Percentiles rank a stretch among this genome's conserved stretches.
phyloP scores from a whole-genome alignment of 1,139 yeast species.

The Geotrichum restrictum region DNA sequence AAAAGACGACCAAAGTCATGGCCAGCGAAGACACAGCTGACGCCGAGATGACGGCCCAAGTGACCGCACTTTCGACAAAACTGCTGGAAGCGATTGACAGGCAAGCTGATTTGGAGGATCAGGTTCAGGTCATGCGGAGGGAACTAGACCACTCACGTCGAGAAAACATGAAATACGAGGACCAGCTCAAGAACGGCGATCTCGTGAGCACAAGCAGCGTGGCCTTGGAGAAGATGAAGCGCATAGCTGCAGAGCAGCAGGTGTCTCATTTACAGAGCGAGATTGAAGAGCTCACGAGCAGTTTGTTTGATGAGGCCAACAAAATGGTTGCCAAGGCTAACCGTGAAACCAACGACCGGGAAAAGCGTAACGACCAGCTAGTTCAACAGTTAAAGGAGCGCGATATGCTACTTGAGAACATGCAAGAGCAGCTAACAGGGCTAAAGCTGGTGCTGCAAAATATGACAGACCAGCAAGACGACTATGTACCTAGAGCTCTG shows the following conservation, averaged over 20 bases:
- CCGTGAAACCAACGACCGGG: constrained; percentile 39
- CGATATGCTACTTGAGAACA: constrained; percentile 59
- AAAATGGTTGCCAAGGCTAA: constrained; percentile 67
- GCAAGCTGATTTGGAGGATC: constrained; percentile 40
- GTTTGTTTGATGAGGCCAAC: constrained; percentile 68
- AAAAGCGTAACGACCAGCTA: constrained; percentile 49
- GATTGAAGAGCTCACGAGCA: constrained; percentile 65
- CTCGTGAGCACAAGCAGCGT: constrained; percentile 27
- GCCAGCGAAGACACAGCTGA: neutral
- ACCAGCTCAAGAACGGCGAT: constrained; percentile 28
- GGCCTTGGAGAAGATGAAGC: constrained; percentile 26
- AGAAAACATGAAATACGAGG: constrained; percentile 30
- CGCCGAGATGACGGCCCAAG: constrained; percentile 32
- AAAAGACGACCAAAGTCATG: constrained; percentile 1
- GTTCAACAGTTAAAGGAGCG: constrained; percentile 67
- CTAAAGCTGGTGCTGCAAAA: constrained; percentile 57
- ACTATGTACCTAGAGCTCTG: neutral
- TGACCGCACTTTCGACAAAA: constrained; percentile 37
- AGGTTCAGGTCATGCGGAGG: constrained; percentile 30
- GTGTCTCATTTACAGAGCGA: constrained; percentile 54
- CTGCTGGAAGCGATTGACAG: constrained; percentile 38
- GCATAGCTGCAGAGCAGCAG: constrained; percentile 49
- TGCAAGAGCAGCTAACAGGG: constrained; percentile 66
- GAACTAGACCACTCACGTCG: constrained; percentile 33
- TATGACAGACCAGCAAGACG: constrained; percentile 40